A percentile compares a stretch with the other conserved stretches of the same genome.
phyloP scores from a whole-genome alignment of 148 eudicot species.

The Spergularia bocconei region DNA sequence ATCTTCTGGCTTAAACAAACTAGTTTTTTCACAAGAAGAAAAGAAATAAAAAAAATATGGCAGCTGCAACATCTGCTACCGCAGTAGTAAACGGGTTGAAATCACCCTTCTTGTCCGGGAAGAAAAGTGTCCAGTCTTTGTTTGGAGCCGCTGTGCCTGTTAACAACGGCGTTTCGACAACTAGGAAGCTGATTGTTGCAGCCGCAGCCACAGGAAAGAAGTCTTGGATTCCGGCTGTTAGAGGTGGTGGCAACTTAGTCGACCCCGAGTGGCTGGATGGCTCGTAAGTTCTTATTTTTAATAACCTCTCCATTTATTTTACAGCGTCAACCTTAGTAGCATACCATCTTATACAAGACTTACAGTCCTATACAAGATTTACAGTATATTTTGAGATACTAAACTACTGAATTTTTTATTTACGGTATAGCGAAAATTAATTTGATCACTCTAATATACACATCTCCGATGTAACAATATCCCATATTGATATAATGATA shows the following conservation, averaged over 20 bases:
- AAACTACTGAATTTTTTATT: too few species aligned
- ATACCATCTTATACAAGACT: too few species aligned
- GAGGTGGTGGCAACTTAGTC: conserved; percentile 69
- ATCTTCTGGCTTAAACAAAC: background rate
- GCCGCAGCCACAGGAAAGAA: conserved; percentile 70
- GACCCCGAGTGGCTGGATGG: conserved; percentile 99
- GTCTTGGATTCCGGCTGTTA: conserved; percentile 91
- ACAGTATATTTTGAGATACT: too few species aligned
- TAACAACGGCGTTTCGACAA: conserved; percentile 35
- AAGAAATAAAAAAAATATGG: conserved; percentile 10
- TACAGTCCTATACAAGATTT: too few species aligned
- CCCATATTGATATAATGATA: too few species aligned
- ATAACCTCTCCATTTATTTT: background rate
- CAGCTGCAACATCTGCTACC: conserved; percentile 68
- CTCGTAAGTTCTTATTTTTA: conserved; percentile 55
- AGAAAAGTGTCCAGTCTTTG: conserved; percentile 44
- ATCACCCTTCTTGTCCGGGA: conserved; percentile 70
- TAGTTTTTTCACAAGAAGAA: background rate
- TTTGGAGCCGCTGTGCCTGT: conserved; percentile 8
- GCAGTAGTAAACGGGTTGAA: conserved; percentile 71
- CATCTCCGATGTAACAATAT: too few species aligned
- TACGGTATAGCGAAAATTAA: too few species aligned
- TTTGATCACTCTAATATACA: too few species aligned
- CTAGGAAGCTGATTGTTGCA: conserved; percentile 50
- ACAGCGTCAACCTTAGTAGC: too few species aligned